These are phyloP conservation scores for Fagopyrum homotropicum DNA, from an alignment of 148 eudicot species.

Conservation along the genomic window DNA sequence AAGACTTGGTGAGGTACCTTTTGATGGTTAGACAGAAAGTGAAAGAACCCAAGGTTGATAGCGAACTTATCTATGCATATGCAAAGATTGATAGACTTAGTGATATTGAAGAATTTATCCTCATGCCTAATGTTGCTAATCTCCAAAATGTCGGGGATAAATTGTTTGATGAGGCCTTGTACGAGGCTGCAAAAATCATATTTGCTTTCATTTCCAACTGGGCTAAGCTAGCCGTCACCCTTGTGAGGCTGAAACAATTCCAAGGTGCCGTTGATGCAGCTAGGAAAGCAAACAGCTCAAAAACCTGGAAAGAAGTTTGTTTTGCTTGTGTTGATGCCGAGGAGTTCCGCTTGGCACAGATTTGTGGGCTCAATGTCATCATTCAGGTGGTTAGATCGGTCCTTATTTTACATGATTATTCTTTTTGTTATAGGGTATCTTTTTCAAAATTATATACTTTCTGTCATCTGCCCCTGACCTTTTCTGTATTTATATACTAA, in stretches of 20 bases:
- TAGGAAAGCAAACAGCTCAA: slow-evolving; percentile 88
- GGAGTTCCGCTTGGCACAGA: slow-evolving; percentile 97
- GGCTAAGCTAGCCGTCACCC: slow-evolving; percentile 84
- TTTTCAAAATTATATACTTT: not conserved
- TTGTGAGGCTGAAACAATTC: slow-evolving; percentile 77
- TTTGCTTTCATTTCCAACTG: slow-evolving; percentile 93
- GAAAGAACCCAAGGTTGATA: slow-evolving; percentile 96
- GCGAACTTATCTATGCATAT: slow-evolving; percentile 95
- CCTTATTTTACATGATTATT: not conserved
- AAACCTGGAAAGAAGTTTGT: slow-evolving; percentile 98
- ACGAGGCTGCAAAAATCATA: slow-evolving; percentile 91
- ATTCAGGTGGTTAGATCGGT: slow-evolving; percentile 36
- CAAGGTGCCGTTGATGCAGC: slow-evolving; percentile 99
- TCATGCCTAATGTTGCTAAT: slow-evolving; percentile 97
- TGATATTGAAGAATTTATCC: slow-evolving; percentile 91
- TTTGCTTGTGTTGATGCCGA: slow-evolving; percentile 99
- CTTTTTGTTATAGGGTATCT: not conserved
- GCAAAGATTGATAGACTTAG: slow-evolving; percentile 90
- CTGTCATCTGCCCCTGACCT: not conserved
- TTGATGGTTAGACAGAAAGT: slow-evolving; percentile 90
- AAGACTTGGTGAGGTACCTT: slow-evolving; percentile 84
- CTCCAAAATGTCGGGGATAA: slow-evolving; percentile 92
- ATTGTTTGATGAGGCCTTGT: slow-evolving; percentile 82
- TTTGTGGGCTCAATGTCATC: slow-evolving; percentile 92
- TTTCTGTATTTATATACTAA: not conserved